Percentiles rank a stretch among this genome's conserved stretches.
These are phyloP conservation scores for Anethum foeniculum DNA, from an alignment of 140 eudicot species.

Conservation along the genomic window DNA sequence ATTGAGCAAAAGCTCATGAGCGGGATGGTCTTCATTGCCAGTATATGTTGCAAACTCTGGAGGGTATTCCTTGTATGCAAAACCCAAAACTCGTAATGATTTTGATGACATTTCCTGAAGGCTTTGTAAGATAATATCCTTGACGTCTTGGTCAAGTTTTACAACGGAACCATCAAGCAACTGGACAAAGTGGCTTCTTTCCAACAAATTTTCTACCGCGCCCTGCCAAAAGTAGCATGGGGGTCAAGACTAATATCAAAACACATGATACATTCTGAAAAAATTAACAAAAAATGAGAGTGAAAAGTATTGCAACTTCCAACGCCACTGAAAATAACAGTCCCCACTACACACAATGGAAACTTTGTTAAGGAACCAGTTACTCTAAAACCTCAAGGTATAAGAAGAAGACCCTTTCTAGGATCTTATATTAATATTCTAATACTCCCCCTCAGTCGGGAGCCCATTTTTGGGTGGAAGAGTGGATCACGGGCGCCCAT, in stretches of 20 bases:
- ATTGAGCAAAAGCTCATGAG: slow-evolving; percentile 51
- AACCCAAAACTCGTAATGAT: slow-evolving; percentile 82
- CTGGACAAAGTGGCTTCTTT: slow-evolving; percentile 67
- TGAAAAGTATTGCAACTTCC: background rate
- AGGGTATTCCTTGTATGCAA: slow-evolving; percentile 78
- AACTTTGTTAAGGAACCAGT: background rate
- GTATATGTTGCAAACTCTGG: slow-evolving; percentile 56
- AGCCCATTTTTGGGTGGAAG: too few species aligned
- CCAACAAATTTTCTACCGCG: slow-evolving; percentile 73
- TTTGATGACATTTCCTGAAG: slow-evolving; percentile 54
- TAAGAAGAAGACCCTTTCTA: too few species aligned
- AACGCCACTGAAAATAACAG: background rate
- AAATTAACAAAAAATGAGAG: background rate
- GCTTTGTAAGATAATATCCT: slow-evolving; percentile 37
- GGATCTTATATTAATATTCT: too few species aligned
- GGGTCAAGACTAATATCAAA: slow-evolving; percentile 11
- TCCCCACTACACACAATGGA: background rate
- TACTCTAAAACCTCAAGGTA: too few species aligned
- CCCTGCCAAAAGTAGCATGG: slow-evolving; percentile 43
- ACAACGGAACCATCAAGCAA: slow-evolving; percentile 62
- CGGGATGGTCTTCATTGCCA: slow-evolving; percentile 82
- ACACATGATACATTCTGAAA: background rate
- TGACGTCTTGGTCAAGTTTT: slow-evolving; percentile 41
- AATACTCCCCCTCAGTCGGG: too few species aligned
- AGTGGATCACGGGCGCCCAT: too few species aligned